phyloP scores from a whole-genome alignment of 2,329 filamentous ascomycete species.

The Scytalidium lignicola region DNA sequence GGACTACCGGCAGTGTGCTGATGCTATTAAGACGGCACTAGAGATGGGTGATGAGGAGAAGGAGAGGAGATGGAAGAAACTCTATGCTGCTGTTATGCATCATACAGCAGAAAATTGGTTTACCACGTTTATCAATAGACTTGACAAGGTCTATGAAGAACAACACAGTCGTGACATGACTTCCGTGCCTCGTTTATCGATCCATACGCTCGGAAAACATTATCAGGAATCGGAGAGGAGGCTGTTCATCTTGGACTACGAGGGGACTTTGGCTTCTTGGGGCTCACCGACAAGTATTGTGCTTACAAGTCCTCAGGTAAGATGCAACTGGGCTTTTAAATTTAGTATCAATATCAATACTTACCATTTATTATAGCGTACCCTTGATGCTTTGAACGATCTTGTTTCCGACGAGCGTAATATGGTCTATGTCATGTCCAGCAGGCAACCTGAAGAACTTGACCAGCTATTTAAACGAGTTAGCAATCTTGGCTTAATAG shows the following conservation, averaged over 20 bases:
- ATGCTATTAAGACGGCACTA: slow-evolving; percentile 77
- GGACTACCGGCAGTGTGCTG: slow-evolving; percentile 85
- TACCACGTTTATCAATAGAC: slow-evolving; percentile 63
- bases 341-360: slow-evolving; percentile 3
- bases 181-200: slow-evolving; percentile 77
- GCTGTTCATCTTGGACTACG: slow-evolving; percentile 88
- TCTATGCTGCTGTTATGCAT: slow-evolving; percentile 68
- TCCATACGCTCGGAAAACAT: slow-evolving; percentile 55
- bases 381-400: slow-evolving; percentile 77
- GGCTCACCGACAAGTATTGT: slow-evolving; percentile 81
- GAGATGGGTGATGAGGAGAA: slow-evolving; percentile 77
- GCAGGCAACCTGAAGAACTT: slow-evolving; percentile 79
- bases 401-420: slow-evolving; percentile 76
- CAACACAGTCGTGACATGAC: slow-evolving; percentile 81
- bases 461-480: slow-evolving; percentile 81
- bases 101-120: slow-evolving; percentile 88
- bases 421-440: slow-evolving; percentile 90
- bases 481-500: slow-evolving; percentile 80
- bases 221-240: slow-evolving; percentile 65
- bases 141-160: slow-evolving; percentile 74
- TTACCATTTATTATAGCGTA: slow-evolving; percentile 47
- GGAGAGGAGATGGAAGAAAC: slow-evolving; percentile 64
- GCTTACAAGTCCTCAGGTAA: slow-evolving; percentile 68
- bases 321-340: slow-evolving; percentile 7
- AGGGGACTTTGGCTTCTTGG: slow-evolving; percentile 86